These are phyloP conservation scores for Cyclotella choctawhatcheeana DNA, from an alignment of 108 stramenopile species.

Conservation along the genomic window DNA sequence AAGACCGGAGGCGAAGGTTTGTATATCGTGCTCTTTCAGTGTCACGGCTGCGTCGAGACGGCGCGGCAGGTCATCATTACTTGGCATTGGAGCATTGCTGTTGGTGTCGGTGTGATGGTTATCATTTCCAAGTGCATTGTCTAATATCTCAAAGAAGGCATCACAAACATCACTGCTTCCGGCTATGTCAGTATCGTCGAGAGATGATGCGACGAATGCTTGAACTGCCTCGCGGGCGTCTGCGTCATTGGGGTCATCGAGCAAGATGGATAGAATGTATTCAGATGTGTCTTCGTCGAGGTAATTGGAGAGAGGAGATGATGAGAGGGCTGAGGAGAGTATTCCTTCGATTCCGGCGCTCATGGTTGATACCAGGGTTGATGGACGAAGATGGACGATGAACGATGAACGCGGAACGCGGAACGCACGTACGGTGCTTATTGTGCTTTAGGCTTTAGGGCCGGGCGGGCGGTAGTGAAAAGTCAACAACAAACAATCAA, in stretches of 20 bases:
- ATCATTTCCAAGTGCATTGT: conserved; percentile 14
- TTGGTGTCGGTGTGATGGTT: neutral
- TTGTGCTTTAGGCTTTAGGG: no score
- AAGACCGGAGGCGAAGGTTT: conserved; percentile 65
- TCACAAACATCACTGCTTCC: conserved; percentile 41
- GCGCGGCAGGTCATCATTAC: conserved; percentile 23
- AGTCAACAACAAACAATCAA: no score
- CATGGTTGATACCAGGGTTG: neutral
- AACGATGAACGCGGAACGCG: no score
- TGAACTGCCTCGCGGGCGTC: conserved; percentile 64
- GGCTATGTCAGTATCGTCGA: conserved; percentile 44
- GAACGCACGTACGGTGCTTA: no score
- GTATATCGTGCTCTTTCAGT: conserved; percentile 60
- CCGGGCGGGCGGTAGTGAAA: no score
- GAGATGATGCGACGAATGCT: conserved; percentile 47
- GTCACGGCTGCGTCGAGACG: conserved; percentile 63
- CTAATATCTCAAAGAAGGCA: conserved; percentile 47
- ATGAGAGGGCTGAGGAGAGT: conserved; percentile 32
- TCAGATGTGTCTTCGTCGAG: conserved; percentile 72
- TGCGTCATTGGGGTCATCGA: conserved; percentile 62
- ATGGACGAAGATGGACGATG: neutral
- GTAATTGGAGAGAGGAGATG: conserved; percentile 31
- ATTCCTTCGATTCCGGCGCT: conserved; percentile 9
- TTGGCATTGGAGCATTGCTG: neutral
- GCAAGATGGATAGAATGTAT: conserved; percentile 64